phyloP scores from a whole-genome alignment of 2,329 filamentous ascomycete species.

The Phialophora macrospora region DNA sequence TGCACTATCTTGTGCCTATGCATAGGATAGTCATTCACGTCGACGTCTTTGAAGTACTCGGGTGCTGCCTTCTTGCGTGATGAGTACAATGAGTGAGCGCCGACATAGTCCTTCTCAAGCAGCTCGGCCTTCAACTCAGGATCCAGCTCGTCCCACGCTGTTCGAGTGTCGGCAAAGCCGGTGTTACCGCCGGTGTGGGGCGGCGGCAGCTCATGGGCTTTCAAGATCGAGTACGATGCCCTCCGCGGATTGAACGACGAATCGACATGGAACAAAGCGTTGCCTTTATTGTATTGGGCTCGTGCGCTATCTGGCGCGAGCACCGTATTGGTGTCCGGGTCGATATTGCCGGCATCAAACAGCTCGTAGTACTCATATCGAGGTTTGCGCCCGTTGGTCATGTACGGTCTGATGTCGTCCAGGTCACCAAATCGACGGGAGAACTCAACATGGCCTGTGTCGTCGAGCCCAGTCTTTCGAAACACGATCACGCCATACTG shows the following conservation, averaged over 20 bases:
- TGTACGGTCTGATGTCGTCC: slow-evolving; percentile 57
- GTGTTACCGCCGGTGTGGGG: slow-evolving; percentile 57
- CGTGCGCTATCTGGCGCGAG: slow-evolving; percentile 45
- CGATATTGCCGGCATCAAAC: slow-evolving; percentile 63
- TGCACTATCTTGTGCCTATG: slow-evolving; percentile 57
- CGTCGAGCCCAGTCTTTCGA: slow-evolving; percentile 31
- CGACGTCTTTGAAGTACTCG: slow-evolving; percentile 54
- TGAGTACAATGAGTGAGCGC: slow-evolving; percentile 58
- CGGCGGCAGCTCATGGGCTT: slow-evolving; percentile 58
- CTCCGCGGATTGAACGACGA: slow-evolving; percentile 61
- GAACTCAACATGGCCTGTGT: slow-evolving; percentile 32
- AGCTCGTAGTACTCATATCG: slow-evolving; percentile 58
- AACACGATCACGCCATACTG: slow-evolving; percentile 35
- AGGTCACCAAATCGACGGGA: slow-evolving; percentile 34
- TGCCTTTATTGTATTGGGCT: slow-evolving; percentile 46
- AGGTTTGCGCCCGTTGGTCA: slow-evolving; percentile 52
- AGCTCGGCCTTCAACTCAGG: slow-evolving; percentile 45
- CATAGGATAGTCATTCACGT: slow-evolving; percentile 49
- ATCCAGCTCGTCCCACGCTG: slow-evolving; percentile 57
- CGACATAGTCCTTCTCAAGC: slow-evolving; percentile 52
- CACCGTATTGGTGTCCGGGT: slow-evolving; percentile 52
- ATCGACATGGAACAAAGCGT: slow-evolving; percentile 61
- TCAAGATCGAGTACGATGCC: slow-evolving; percentile 58
- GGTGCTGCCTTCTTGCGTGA: slow-evolving; percentile 60
- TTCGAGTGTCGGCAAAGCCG: slow-evolving; percentile 59